A percentile compares a stretch with the other conserved stretches of the same genome.
These are phyloP conservation scores for Oxytropis ochrocephala DNA, from an alignment of 306 rosid genomes.

Conservation along the genomic window DNA sequence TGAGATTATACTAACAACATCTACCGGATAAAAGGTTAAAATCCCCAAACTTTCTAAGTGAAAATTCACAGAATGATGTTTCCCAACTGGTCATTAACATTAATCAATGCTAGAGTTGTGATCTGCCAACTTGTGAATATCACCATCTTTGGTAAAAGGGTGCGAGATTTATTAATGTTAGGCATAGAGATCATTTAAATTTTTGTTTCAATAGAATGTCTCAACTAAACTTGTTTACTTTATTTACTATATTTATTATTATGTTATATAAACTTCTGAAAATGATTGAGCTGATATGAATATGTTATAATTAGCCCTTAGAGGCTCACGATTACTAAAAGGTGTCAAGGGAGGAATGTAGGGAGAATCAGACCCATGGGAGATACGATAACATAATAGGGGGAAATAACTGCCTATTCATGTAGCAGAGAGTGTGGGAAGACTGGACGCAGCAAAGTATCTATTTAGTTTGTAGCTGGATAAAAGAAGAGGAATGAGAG, in stretches of 20 bases:
- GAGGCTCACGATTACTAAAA: not conserved
- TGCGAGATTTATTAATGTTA: not conserved
- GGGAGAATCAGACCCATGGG: not conserved
- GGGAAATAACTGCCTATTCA: not conserved
- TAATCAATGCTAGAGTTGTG: not conserved
- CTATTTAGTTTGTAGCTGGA: not conserved
- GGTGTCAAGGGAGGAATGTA: not conserved
- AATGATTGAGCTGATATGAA: not conserved
- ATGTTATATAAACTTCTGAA: not conserved
- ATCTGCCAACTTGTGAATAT: not conserved
- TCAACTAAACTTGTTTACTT: not conserved
- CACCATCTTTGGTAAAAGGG: not conserved
- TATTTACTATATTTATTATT: not conserved
- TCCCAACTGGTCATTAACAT: not conserved
- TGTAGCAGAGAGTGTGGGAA: not conserved
- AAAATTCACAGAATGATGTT: not conserved
- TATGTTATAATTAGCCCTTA: not conserved
- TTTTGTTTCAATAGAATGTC: not conserved
- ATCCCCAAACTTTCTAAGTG: not conserved
- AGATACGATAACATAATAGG: not conserved
- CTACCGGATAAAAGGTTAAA: not conserved
- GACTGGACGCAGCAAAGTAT: not conserved
- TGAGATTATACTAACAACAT: too few species aligned
- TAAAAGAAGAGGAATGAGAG: not conserved
- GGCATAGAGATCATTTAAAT: not conserved